These are phyloP conservation scores for Cerioporus squamosus DNA, from an alignment of 1,284 basidiomycete species.

Conservation along the genomic window DNA sequence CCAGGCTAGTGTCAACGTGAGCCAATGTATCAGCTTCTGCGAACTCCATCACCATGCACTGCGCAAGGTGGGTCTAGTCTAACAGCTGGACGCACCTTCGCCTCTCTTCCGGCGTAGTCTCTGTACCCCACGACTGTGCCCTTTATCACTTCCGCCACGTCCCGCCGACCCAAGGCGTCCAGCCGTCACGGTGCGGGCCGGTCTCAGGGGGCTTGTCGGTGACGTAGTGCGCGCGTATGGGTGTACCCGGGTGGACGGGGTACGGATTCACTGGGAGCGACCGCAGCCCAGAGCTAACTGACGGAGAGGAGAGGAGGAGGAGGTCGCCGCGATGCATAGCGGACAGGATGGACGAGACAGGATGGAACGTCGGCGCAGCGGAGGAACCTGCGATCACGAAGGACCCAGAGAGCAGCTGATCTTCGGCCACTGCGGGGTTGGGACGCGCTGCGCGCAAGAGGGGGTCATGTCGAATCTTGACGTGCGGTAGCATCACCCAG, in stretches of 20 bases:
- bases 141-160: constrained; percentile 56
- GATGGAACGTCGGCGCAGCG: constrained; percentile 41
- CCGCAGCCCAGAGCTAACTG: constrained; percentile 31
- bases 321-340: constrained; percentile 67
- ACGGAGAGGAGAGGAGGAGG: constrained; percentile 47
- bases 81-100: constrained; percentile 45
- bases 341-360: constrained; percentile 55
- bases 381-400: constrained; percentile 42
- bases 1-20: constrained; percentile 50
- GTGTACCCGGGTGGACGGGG: constrained; percentile 54
- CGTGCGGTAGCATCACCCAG: not conserved
- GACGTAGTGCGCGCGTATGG: constrained; percentile 62
- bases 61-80: not conserved
- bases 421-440: constrained; percentile 24
- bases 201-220: constrained; percentile 41
- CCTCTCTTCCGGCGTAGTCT: constrained; percentile 60
- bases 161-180: constrained; percentile 56
- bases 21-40: not conserved
- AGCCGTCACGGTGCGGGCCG: constrained; percentile 41
- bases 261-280: constrained; percentile 73
- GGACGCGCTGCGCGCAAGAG: constrained; percentile 16
- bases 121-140: constrained; percentile 61
- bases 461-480: constrained; percentile 47
- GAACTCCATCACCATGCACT: not conserved
- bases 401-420: constrained; percentile 42